Evolutionary conservation across 768 basidiomycete species (phyloP), one percentile per base, ranked within the genome.

Genomic region (Pulveroboletus frians): DNA sequence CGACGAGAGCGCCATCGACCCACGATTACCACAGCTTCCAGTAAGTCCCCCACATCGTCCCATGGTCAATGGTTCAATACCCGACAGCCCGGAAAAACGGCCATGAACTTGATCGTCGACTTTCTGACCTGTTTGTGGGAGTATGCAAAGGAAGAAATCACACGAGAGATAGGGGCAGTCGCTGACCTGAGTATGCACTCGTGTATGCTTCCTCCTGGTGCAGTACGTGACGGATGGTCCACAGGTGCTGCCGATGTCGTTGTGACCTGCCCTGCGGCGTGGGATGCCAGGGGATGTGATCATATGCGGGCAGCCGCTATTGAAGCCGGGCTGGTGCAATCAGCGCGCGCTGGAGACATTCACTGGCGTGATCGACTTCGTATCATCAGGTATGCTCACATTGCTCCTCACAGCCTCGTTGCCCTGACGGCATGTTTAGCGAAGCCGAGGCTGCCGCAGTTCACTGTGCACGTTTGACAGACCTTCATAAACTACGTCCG

Each of bases 401-500:
- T 50, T 41, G 39, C 30, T 38, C 30, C 23, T 43, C 50, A 48
- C 45, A 27, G 30, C 46, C 39, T 18, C 10, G 9, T 10, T 9
- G 47, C 21, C 18, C 27, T 50, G 50, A 58, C 36, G 11, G 9
- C 26, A 31, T 57, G 52, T 55, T 52, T 56, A 81, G 79, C 18
- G 81, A 81, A 53, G 79, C 81, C 26, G 91, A 92, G 67, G 91
- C 92, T 2, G 91, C 90, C n/a, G 92, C 92, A 8, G 86, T 92
- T 9, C 91, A 94, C 52, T 92, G 89, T 51, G 88, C 86, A 3
- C 81, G 85, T 51, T 73, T 93, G 44, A 88, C 87, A 27, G 81
- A 86, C 51, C 71, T 93, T 3, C 88, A 92, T 66, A 83, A 84
- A 55, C 71, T 93, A 46, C 82, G 79, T 43, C 78, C 88, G 0